Percentiles rank a stretch among this genome's conserved stretches.
These are phyloP conservation scores for Dicorynia guianensis DNA, from an alignment of 306 rosid species.

Conservation along the genomic window DNA sequence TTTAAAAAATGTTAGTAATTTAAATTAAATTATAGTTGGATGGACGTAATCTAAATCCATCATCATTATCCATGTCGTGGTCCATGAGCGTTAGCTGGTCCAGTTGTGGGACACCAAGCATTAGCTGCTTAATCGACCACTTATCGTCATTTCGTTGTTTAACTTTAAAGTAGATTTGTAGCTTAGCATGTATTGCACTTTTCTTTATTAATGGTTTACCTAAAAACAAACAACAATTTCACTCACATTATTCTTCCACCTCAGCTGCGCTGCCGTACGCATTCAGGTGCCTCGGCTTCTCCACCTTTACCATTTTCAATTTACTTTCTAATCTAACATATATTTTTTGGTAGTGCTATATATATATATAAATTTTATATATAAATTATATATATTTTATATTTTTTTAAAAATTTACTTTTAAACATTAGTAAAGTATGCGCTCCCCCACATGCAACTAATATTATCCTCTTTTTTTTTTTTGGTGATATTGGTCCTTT, in stretches of 20 bases:
- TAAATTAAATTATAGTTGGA: too few relatives aligned
- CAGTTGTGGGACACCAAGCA: conserved; percentile 35
- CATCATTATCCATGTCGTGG: conserved; percentile 46
- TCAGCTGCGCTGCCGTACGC: conserved; percentile 34
- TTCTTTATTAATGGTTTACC: conserved; percentile 41
- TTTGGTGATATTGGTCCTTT: too few relatives aligned
- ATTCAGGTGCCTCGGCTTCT: conserved; percentile 29
- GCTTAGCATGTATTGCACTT: conserved; percentile 20
- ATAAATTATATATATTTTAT: too few relatives aligned
- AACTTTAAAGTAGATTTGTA: conserved; percentile 43
- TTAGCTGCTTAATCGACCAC: conserved; percentile 43
- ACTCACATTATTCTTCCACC: conserved; percentile 48
- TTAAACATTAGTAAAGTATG: too few relatives aligned
- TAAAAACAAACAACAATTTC: conserved; percentile 42
- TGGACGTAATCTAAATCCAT: too few relatives aligned
- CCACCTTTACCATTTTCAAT: conserved; percentile 44
- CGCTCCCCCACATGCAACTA: too few relatives aligned
- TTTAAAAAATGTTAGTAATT: too few relatives aligned
- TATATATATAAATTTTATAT: too few relatives aligned
- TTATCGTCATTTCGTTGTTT: conserved; percentile 53
- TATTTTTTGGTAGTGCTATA: too few relatives aligned
- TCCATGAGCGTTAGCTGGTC: conserved; percentile 45
- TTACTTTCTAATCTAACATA: too few relatives aligned
- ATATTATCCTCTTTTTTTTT: too few relatives aligned
- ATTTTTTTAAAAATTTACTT: too few relatives aligned